phyloP scores from a whole-genome alignment of 192 early-diverging fungal species.

The Linnemannia exigua region DNA sequence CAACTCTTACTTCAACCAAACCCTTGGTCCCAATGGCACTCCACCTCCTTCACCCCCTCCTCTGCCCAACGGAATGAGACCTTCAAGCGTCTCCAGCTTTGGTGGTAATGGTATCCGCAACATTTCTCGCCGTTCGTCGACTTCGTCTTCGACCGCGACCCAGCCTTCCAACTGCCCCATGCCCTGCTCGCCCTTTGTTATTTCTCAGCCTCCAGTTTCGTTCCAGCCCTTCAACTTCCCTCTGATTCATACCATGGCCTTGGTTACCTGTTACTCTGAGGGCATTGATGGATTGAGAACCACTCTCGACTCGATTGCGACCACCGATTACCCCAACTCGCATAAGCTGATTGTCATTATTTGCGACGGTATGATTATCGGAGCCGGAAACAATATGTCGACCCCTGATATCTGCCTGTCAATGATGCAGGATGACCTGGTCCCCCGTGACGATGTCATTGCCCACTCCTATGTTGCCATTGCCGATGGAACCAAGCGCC shows the following conservation, averaged over 20 bases:
- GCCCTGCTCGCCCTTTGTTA: slow-evolving; percentile 49
- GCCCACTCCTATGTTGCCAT: slow-evolving; percentile 91
- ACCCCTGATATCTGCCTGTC: slow-evolving; percentile 85
- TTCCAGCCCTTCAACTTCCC: slow-evolving; percentile 68
- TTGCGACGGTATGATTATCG: slow-evolving; percentile 85
- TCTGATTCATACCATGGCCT: slow-evolving; percentile 74
- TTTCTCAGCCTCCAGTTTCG: slow-evolving; percentile 57
- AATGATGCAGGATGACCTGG: slow-evolving; percentile 81
- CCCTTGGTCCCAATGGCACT: slow-evolving; percentile 38
- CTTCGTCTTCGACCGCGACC: slow-evolving; percentile 49
- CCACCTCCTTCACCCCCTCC: slow-evolving; percentile 54
- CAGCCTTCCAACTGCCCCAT: slow-evolving; percentile 47
- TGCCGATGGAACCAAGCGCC: slow-evolving; percentile 91
- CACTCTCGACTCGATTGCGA: slow-evolving; percentile 84
- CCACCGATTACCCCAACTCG: slow-evolving; percentile 82
- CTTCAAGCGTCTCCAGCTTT: slow-evolving; percentile 39
- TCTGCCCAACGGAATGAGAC: slow-evolving; percentile 38
- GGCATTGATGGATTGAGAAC: slow-evolving; percentile 76
- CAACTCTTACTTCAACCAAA: slow-evolving; percentile 44
- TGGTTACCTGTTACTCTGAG: slow-evolving; percentile 88
- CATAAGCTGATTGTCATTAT: slow-evolving; percentile 87
- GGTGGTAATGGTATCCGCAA: slow-evolving; percentile 40
- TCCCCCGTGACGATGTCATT: slow-evolving; percentile 71
- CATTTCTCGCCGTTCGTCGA: slow-evolving; percentile 47
- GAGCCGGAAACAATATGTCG: slow-evolving; percentile 80